Base-by-base conservation (phyloP, 2,329 filamentous ascomycete species). In the Zymoseptoria ardabiliae region DNA sequence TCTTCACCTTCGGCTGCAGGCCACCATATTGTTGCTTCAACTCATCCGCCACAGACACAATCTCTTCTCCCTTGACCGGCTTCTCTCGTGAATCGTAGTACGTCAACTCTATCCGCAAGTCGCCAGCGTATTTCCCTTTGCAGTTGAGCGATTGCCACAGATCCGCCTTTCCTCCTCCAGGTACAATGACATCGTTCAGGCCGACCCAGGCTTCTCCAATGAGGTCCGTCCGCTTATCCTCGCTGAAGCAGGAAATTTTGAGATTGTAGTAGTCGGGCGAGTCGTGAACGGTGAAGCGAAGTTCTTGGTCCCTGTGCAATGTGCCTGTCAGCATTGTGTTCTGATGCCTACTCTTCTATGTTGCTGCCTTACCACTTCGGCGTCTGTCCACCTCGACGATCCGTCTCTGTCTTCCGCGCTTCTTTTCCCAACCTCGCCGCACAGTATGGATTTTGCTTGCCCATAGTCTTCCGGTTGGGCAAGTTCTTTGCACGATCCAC, bases 381-480 rank as follows among this genome's bases (percentile, higher is more conserved):
- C 48, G 94, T 97, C 76, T 99, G 94, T 50, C 94, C 94, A 64
- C 94, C 94, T 71, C 94, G 84, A 68, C 93, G 86, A 75, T 99
- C 94, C 4, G 93, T 97, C 49, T 88, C 88, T 2, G 94, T 99
- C 81, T 97, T 97, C 79, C 95, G 96, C 53, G 94, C 94, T 76
- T 97, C 92, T 75, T 99, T 99, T 35, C 93, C 94, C 52, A 99
- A 78, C 57, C 94, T 83, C 30, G 91, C 92, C 45, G 94, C 94
- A 76, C 92, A 97, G 75, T 97, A 99, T 0, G 94, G 93, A 73
- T 97, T 92, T 78, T 99, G 94, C 77, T 99, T 99, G 58, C 94
- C 94, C 80, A 99, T 97, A 5, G 91, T 94, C 79, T 96, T 96
- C 68, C 91, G 81, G 77, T 99, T 99, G 55, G 94, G 94, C 67